Base-by-base conservation (phyloP, 1,284 basidiomycete genomes). In the Austroboletus rostrupii region DNA sequence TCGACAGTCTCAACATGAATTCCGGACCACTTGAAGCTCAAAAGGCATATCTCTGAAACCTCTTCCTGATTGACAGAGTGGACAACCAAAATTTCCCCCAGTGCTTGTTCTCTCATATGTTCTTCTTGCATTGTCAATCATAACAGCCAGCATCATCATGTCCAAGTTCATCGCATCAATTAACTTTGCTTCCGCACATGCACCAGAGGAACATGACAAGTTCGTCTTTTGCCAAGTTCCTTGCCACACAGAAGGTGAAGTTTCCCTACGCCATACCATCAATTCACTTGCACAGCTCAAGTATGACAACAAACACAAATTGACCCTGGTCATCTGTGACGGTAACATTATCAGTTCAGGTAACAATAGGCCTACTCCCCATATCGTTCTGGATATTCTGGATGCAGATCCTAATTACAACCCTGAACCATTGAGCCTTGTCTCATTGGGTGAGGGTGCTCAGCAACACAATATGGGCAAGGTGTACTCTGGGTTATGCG, bases 381-480 rank as follows among this genome's bases (percentile, higher is more conserved):
- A 92, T 43, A 97, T 99, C 57, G 95, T 97, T 3, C 78, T 99
- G 43, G 96, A 99, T 66, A 94, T 99, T 56, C 83, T 99, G 16
- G 97, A 97, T 49, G 92, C 89, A 2, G 93, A 97, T 66, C 85
- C 94, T 0, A 92, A 92, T 58, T 73, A 91, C 41, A 94, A 99
- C 60, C 94, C 96, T 0, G 96, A 98, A 68, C 92, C 95, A 6
- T 78, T 99, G 53, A 90, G 90, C 61, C 98, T 98, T 80, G 74
- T 92, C 43, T 93, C 90, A 14, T 79, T 99, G 43, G 96, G 95
- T 16, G 92, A 98, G 66, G 96, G 96, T 39, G 84, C 90, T 43
- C 93, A 92, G 70, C 95, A 98, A 71, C 90, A 97, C 67, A 99
- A 98, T 65, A 96, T 97, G 87, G 96, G 87, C 71, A 99, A 99